Percentiles rank a stretch among this genome's conserved stretches.
Conservation (phyloP, 352 stramenopile genomes). For the Phytophthora hibernalis region DNA sequence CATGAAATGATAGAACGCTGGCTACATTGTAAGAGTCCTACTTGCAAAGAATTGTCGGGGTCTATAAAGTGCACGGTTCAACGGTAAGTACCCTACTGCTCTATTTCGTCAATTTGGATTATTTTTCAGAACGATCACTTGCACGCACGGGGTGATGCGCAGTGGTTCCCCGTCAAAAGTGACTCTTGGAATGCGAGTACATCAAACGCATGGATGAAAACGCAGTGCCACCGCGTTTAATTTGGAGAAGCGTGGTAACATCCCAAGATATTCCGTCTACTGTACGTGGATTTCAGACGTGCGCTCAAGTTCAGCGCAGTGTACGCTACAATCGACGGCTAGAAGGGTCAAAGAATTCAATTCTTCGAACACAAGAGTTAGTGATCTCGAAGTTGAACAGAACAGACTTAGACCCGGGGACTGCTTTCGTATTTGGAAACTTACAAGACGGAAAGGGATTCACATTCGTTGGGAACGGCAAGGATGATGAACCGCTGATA, state of each 20-base stretch:
- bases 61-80: constrained; percentile 4
- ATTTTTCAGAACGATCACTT: background rate
- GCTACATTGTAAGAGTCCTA: constrained; percentile 12
- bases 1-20: constrained; percentile 13
- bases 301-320: constrained; percentile 6
- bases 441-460: background rate
- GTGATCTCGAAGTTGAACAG: background rate
- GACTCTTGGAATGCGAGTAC: constrained; percentile 9
- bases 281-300: constrained; percentile 1
- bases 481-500: constrained; percentile 15
- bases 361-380: background rate
- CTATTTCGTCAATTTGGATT: background rate
- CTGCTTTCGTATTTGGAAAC: constrained; percentile 14
- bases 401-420: background rate
- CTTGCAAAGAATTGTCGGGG: background rate
- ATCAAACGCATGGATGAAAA: constrained; percentile 18
- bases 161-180: constrained; percentile 1
- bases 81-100: constrained; percentile 1
- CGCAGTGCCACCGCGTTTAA: constrained; percentile 1
- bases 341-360: constrained; percentile 1
- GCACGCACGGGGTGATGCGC: background rate
- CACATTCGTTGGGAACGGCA: constrained; percentile 15
- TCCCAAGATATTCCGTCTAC: constrained; percentile 6
- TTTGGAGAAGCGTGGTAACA: constrained; percentile 1
- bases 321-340: constrained; percentile 11